Evolutionary conservation across 495 filamentous ascomycete genomes (phyloP).

Genomic region (Darksidea phi): DNA sequence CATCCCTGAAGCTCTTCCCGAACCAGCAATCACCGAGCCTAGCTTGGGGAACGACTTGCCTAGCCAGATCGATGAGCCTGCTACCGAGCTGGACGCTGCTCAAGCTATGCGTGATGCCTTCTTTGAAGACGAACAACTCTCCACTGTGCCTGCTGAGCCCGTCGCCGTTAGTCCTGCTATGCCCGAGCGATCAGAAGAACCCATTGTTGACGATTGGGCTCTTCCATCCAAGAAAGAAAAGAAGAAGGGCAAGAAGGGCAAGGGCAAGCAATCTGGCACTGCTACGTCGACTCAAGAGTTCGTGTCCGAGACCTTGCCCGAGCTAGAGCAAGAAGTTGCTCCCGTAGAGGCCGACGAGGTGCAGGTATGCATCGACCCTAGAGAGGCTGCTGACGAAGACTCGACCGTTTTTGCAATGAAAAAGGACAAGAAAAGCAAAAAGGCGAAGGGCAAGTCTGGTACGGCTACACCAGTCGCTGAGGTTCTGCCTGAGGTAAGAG

Average conservation of each 20-base stretch:
- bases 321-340: background rate
- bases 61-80: background rate
- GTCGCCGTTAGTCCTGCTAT: background rate
- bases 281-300: conserved; percentile 4
- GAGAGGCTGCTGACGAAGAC: too few species aligned
- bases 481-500: too few species aligned
- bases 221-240: conserved; percentile 25
- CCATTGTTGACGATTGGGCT: conserved; percentile 7
- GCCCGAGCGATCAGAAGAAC: background rate
- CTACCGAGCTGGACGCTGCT: background rate
- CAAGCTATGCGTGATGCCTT: background rate
- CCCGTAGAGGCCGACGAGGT: too few species aligned
- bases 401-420: too few species aligned
- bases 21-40: background rate
- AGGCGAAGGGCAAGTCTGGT: too few species aligned
- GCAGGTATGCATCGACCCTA: too few species aligned
- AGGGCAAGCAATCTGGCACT: conserved; percentile 15
- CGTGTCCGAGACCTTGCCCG: background rate
- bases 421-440: too few species aligned
- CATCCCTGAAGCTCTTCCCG: background rate
- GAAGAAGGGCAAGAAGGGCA: conserved; percentile 29
- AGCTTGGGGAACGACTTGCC: background rate
- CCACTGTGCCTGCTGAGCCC: background rate
- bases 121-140: background rate
- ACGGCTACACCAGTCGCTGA: too few species aligned